Evolutionary conservation across 1,284 basidiomycete genomes (phyloP), one percentile per base, ranked within the genome.

Genomic region (Cryptococcus amylolentus): DNA sequence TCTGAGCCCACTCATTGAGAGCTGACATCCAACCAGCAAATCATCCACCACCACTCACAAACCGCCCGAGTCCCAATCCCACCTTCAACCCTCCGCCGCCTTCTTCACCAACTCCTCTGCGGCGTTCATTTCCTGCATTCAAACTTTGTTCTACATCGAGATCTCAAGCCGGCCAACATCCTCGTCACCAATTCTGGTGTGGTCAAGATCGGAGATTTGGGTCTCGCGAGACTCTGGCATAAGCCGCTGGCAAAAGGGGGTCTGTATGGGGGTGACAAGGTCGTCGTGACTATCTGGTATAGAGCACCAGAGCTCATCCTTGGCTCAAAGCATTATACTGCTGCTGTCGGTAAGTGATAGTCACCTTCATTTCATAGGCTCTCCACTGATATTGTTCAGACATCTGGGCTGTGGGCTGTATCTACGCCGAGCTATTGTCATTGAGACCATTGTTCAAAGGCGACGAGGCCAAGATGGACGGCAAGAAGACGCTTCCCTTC

Each of bases 231-330:
- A 40, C 81, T 98, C 46, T 76, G 72, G 72, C 74, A 76, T 56
- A 73, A 73, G 55, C 74, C 74, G 2, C 56, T 76, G 31, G 74
- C 74, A 2, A 60, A 62, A 35, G 66, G 66, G 1, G 74, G 74
- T 40, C 56, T 76, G 18, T 86, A 90, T 73, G 84, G 85, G 1
- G 91, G 91, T 20, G 95, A 98, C 79, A 98, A 98, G 74, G 94
- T 99, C 12, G 96, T 99, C 38, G 96, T 99, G 2, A 98, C 96
- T 0, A 98, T 98, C 67, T 98, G 95, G 95, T 98, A 98, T 70
- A 88, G 95, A 47, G 91, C 93, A 2, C 95, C 95, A 0, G 95
- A 98, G 74, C 84, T 98, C 3, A 82, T 98, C 9, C 82, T 98
- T 72, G 95, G 95, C 13, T 91, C 94, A 2, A 89, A 93, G 60